Base-by-base conservation (phyloP, 1,284 basidiomycete genomes). In the Fomitopsis palustris region DNA sequence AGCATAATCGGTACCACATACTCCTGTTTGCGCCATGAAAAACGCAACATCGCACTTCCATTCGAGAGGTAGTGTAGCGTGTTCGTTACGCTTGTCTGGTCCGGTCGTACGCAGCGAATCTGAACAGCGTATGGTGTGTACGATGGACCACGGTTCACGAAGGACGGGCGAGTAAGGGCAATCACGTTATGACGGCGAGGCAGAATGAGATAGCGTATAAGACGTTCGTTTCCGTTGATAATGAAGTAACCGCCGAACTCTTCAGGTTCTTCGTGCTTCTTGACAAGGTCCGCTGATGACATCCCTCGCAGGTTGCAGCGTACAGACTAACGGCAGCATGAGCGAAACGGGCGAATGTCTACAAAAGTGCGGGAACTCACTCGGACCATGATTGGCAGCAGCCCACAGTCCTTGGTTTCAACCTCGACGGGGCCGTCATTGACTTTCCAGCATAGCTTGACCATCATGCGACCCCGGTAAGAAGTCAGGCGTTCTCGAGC, bases 231-330 rank as follows among this genome's bases (percentile, higher is more conserved):
- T 62, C 97, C 97, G 74, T 99, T 99, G 73, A 99, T 90, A 69
- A 99, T 85, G 72, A 99, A 99, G 79, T 99, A 99, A 29, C 96
- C 97, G 51, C 97, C 97, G 72, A 98, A 97, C 73, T 99, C 97
- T 76, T 96, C 95, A 3, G 97, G 88, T 72, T 99, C 97, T 80
- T 99, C 97, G 71, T 96, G 91, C 66, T 89, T 89, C 60, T 81
- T 79, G 51, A 99, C 94, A 55, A 99, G 88, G 60, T 95, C 90
- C 9, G 88, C 82, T 4, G 96, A 93, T 2, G 93, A 86, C 77
- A 98, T 83, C 43, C 84, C 84, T 45, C 90, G 88, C 27, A 99
- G 75, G 74, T 98, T 97, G 75, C 97, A 99, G 56, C 96, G 82
- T 27, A 88, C 88, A n/a, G 96, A 98, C 92, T 96, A 63, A 2